Conservation (phyloP, 331 rosid species). For the Acacia pycnantha region DNA sequence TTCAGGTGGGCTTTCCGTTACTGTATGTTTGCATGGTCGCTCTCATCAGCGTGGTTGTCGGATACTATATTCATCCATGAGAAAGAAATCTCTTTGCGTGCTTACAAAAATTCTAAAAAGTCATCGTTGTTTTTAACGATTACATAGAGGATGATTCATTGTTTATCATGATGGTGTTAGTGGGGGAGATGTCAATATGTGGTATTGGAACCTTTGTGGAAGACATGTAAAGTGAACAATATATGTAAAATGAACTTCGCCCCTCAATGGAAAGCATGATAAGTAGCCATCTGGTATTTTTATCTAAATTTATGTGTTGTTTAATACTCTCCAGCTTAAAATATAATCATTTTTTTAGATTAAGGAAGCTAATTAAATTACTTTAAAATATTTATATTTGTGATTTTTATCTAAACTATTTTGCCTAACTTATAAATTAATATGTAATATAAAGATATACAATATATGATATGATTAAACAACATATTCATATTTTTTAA, state of each 20-base stretch:
- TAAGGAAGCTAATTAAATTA: too few species aligned
- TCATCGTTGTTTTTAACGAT: conserved; percentile 7
- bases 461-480: too few species aligned
- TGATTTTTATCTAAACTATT: too few species aligned
- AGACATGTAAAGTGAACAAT: conserved; percentile 32
- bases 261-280: conserved; percentile 25
- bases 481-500: too few species aligned
- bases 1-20: conserved; percentile 69
- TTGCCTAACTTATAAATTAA: too few species aligned
- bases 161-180: conserved; percentile 41
- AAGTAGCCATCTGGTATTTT: conserved; percentile 5
- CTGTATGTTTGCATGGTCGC: conserved; percentile 73
- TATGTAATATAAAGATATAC: too few species aligned
- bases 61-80: conserved; percentile 65
- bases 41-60: conserved; percentile 58
- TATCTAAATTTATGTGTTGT: neutral
- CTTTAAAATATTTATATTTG: too few species aligned
- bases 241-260: conserved; percentile 11
- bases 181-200: conserved; percentile 36
- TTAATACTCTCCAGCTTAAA: neutral
- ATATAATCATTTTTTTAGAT: too few species aligned
- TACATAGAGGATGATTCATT: conserved; percentile 33
- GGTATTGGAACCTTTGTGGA: conserved; percentile 30
- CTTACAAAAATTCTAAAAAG: conserved; percentile 21
- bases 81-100: conserved; percentile 22